These are phyloP conservation scores for Talaromyces sp. DNA, from an alignment of 2,329 filamentous ascomycete species.

Conservation along the genomic window DNA sequence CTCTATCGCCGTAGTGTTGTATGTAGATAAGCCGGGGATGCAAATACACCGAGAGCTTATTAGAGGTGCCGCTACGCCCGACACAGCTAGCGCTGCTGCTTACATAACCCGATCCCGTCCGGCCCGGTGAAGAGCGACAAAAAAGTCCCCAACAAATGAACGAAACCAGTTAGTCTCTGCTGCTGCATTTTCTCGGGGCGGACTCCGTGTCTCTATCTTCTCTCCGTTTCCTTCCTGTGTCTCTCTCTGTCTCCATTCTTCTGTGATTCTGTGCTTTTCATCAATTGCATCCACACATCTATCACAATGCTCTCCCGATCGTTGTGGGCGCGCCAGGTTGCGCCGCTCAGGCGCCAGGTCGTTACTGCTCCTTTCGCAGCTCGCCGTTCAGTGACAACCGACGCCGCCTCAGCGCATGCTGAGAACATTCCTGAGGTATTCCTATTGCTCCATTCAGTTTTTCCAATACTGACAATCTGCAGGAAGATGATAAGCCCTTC, in stretches of 20 bases:
- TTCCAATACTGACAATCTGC: slow-evolving; percentile 11
- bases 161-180: neutral
- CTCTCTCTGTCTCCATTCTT: slow-evolving; percentile 20
- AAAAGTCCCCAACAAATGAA: slow-evolving; percentile 1
- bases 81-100: neutral
- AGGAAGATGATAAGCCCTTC: slow-evolving; percentile 95
- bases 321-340: slow-evolving; percentile 59
- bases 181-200: slow-evolving; percentile 5
- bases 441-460: neutral
- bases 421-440: slow-evolving; percentile 69
- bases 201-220: slow-evolving; percentile 6
- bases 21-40: neutral
- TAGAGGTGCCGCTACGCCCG: neutral
- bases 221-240: neutral
- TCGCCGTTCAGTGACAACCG: slow-evolving; percentile 82
- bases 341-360: slow-evolving; percentile 53
- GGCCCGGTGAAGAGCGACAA: slow-evolving; percentile 8
- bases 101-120: slow-evolving; percentile 12
- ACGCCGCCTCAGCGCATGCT: slow-evolving; percentile 87
- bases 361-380: slow-evolving; percentile 44
- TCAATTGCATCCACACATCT: slow-evolving; percentile 3
- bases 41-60: neutral
- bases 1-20: neutral
- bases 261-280: slow-evolving; percentile 1
- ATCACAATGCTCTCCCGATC: slow-evolving; percentile 66